Conservation (phyloP, 805 yeast genomes). For the Yamadazyma paraphyllophila region DNA sequence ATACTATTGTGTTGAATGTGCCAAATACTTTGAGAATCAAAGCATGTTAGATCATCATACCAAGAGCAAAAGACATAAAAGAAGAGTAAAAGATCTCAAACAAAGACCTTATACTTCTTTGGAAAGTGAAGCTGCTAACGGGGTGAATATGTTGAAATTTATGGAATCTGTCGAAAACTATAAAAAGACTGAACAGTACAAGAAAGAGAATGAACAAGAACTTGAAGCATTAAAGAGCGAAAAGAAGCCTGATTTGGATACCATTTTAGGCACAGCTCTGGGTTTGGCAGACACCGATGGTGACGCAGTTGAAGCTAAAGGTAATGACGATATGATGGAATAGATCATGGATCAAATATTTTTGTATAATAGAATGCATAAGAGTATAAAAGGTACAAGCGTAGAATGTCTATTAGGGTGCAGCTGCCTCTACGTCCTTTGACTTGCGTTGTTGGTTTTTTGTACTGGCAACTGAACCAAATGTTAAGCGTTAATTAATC, state of each 20-base stretch:
- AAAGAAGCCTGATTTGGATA: conserved; percentile 40
- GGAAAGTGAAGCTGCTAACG: conserved; percentile 91
- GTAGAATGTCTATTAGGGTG: background rate
- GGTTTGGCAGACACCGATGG: conserved; percentile 11
- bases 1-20: conserved; percentile 91
- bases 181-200: conserved; percentile 42
- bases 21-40: conserved; percentile 83
- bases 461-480: no score
- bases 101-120: conserved; percentile 81
- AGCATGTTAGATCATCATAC: conserved; percentile 69
- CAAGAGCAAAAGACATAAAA: conserved; percentile 76
- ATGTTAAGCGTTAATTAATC: background rate
- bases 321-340: conserved; percentile 20
- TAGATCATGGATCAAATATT: background rate
- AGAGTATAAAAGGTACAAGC: background rate
- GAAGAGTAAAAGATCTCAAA: conserved; percentile 74
- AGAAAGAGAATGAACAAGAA: conserved; percentile 45
- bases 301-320: conserved; percentile 16
- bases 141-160: conserved; percentile 68
- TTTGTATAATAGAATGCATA: conserved; percentile 4
- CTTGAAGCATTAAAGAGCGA: conserved; percentile 32
- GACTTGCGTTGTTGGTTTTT: no score
- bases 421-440: no score
- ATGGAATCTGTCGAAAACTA: conserved; percentile 61
- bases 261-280: conserved; percentile 25